phyloP scores from a whole-genome alignment of 1,284 basidiomycete genomes.

The Fomitopsis schrenkii region DNA sequence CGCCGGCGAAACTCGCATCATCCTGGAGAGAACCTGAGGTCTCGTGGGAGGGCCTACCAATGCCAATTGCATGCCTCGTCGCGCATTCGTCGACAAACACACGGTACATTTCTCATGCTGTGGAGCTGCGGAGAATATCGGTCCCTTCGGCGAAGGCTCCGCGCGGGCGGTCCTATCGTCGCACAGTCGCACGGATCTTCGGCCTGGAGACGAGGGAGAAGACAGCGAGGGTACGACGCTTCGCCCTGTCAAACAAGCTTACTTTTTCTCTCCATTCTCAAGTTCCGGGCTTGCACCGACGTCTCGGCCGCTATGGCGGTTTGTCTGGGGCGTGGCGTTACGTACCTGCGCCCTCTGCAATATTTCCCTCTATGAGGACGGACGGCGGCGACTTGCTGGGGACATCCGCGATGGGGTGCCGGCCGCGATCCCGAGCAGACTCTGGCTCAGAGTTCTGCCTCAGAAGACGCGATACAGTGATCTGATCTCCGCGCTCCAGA shows the following conservation, averaged over 20 bases:
- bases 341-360: not conserved
- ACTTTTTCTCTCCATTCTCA: not conserved
- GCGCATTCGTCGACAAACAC: not conserved
- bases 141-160: not conserved
- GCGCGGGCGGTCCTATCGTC: not conserved
- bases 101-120: not conserved
- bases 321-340: not conserved
- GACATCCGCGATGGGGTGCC: not conserved
- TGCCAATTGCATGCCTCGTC: not conserved
- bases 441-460: not conserved
- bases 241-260: not conserved
- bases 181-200: not conserved
- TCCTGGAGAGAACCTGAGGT: not conserved
- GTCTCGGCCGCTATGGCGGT: not conserved
- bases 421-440: not conserved
- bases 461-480: not conserved
- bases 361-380: not conserved
- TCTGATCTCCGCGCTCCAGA: not conserved
- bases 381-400: not conserved
- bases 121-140: not conserved
- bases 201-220: not conserved
- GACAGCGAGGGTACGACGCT: not conserved
- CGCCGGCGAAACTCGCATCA: not conserved
- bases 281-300: not conserved
- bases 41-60: not conserved